A percentile compares a stretch with the other conserved stretches of the same genome.
Conservation (phyloP, 139 green algal species). For the Coelastrella sp. region DNA sequence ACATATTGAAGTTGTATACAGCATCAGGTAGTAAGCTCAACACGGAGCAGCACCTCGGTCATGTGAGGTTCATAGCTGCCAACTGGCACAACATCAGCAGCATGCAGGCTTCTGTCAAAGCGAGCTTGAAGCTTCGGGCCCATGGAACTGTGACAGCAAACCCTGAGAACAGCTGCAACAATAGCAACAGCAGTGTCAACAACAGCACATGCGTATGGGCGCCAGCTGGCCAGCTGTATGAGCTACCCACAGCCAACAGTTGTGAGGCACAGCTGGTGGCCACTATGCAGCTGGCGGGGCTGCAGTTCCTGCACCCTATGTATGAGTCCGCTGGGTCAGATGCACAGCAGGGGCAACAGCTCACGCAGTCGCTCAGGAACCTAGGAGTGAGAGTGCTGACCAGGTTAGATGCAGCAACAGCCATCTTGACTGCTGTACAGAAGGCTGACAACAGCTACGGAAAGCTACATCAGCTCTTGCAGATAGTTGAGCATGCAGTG, state of each 20-base stretch:
- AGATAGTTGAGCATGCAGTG: neutral
- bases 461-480: neutral
- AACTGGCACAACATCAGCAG: neutral
- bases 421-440: neutral
- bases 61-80: neutral
- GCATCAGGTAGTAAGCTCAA: neutral
- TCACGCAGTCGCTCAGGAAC: neutral
- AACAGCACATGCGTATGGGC: neutral
- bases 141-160: neutral
- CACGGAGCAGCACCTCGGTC: neutral
- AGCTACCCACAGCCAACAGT: neutral
- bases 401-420: neutral
- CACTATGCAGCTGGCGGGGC: neutral
- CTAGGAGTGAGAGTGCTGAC: neutral
- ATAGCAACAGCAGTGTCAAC: neutral
- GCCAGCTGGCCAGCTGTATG: neutral
- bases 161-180: neutral
- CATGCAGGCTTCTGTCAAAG: neutral
- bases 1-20: conserved; percentile 21
- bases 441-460: neutral
- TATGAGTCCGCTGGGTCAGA: neutral
- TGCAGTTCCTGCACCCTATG: neutral
- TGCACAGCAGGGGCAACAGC: neutral
- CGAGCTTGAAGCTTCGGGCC: neutral
- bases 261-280: neutral